Conservation (phyloP, 148 eudicot species). For the Chenopodium album region DNA sequence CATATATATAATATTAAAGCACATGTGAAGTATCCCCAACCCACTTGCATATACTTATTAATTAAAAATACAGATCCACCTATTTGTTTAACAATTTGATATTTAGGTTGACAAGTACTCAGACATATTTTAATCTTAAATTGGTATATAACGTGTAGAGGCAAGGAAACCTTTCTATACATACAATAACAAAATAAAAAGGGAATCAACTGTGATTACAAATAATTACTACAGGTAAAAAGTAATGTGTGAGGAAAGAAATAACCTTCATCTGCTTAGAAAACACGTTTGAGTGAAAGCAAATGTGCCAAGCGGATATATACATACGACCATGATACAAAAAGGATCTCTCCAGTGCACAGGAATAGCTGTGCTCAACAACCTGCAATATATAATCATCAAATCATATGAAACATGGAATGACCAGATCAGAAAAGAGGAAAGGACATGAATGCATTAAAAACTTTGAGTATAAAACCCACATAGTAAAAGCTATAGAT, state of each 20-base stretch:
- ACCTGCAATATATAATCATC: constrained; percentile 47
- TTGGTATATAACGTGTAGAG: not conserved
- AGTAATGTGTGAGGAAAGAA: not conserved
- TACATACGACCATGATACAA: constrained; percentile 97
- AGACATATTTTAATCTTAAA: not conserved
- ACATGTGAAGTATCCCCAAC: too few species aligned
- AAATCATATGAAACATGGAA: constrained; percentile 8
- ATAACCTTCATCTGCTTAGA: constrained; percentile 93
- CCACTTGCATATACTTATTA: too few species aligned
- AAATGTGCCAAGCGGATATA: constrained; percentile 82
- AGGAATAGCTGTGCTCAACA: constrained; percentile 86
- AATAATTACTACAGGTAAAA: not conserved
- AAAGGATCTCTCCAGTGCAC: constrained; percentile 94
- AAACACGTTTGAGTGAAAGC: constrained; percentile 97
- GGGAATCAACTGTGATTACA: not conserved
- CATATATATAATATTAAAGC: too few species aligned
- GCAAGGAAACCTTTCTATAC: not conserved
- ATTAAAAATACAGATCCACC: too few species aligned
- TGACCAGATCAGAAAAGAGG: not conserved
- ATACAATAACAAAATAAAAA: not conserved
- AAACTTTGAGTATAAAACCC: constrained; percentile 4
- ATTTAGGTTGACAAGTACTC: too few species aligned
- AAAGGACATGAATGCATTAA: not conserved
- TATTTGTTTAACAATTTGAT: too few species aligned
- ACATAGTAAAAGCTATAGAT: not conserved